phyloP scores from a whole-genome alignment of 192 early-diverging fungal genomes.

The Backusella westeae region DNA sequence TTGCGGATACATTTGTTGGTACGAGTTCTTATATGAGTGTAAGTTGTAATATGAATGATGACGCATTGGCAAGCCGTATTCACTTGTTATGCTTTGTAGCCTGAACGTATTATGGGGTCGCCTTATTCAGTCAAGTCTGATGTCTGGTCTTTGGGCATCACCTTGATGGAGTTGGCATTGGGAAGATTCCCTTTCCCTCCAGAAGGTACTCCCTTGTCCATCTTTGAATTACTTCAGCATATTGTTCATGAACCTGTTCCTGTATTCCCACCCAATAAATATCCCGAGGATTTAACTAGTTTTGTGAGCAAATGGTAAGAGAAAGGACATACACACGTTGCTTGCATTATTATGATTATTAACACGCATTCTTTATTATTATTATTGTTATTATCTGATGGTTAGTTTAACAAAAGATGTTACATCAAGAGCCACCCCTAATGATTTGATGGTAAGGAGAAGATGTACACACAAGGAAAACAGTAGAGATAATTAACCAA shows the following conservation, averaged over 20 bases:
- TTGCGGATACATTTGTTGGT: constrained; percentile 85
- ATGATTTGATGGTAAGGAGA: constrained; percentile 57
- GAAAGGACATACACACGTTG: no score
- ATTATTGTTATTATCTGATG: not conserved
- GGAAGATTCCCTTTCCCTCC: constrained; percentile 71
- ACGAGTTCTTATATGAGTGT: constrained; percentile 83
- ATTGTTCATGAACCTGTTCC: constrained; percentile 90
- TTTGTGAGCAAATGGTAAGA: constrained; percentile 27
- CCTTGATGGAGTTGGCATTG: constrained; percentile 77
- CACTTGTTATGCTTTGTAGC: constrained; percentile 32
- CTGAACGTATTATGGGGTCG: constrained; percentile 77
- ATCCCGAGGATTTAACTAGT: constrained; percentile 9
- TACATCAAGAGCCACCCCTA: constrained; percentile 58
- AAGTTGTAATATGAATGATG: constrained; percentile 25
- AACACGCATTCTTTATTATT: not conserved
- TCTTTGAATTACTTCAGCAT: constrained; percentile 92
- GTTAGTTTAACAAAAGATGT: constrained; percentile 56
- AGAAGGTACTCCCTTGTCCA: constrained; percentile 47
- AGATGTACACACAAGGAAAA: not conserved
- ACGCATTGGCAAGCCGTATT: not conserved
- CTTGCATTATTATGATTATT: no score
- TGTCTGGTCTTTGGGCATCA: constrained; percentile 82
- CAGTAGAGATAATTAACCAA: not conserved
- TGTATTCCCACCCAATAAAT: constrained; percentile 25
- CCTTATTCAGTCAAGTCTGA: constrained; percentile 80